Evolutionary conservation across 495 filamentous ascomycete species (phyloP).

Genomic region (Penicillium malachiteum): DNA sequence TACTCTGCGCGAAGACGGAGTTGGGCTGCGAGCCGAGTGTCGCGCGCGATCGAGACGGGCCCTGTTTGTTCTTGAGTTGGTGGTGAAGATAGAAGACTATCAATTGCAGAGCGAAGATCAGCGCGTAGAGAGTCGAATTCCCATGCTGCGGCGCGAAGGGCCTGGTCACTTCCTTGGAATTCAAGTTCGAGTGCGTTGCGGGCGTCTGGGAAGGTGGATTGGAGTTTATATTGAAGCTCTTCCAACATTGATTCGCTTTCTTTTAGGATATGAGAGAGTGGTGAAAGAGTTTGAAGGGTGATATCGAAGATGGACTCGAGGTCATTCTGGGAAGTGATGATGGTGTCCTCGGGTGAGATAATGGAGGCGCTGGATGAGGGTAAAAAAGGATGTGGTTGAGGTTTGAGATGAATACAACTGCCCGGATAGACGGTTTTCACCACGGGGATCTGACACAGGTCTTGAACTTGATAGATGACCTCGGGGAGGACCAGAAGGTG

Average conservation of each 20-base stretch:
- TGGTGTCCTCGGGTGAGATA: slow-evolving; percentile 22
- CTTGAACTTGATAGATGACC: slow-evolving; percentile 36
- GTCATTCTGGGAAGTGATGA: slow-evolving; percentile 27
- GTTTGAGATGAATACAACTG: slow-evolving; percentile 29
- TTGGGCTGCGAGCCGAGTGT: slow-evolving; percentile 36
- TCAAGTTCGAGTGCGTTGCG: slow-evolving; percentile 43
- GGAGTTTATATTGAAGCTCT: slow-evolving; percentile 32
- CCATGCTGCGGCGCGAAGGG: slow-evolving; percentile 33
- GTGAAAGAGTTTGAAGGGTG: slow-evolving; percentile 32
- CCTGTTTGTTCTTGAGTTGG: slow-evolving; percentile 8
- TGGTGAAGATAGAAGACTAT: slow-evolving; percentile 35
- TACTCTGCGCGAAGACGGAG: slow-evolving; percentile 37
- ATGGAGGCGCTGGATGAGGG: slow-evolving; percentile 7
- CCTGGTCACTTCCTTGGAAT: slow-evolving; percentile 39
- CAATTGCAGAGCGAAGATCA: slow-evolving; percentile 42
- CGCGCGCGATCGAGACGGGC: slow-evolving; percentile 24
- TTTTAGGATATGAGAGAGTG: slow-evolving; percentile 31
- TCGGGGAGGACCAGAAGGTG: slow-evolving; percentile 45
- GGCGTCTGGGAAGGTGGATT: slow-evolving; percentile 30
- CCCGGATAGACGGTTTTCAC: slow-evolving; percentile 33
- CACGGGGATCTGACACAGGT: slow-evolving; percentile 28
- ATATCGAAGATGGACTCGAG: slow-evolving; percentile 36
- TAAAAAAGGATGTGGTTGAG: slow-evolving; percentile 6
- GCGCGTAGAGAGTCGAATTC: slow-evolving; percentile 41
- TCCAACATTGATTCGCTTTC: slow-evolving; percentile 36